A percentile compares a stretch with the other conserved stretches of the same genome.
These are phyloP conservation scores for Drosera spatulata DNA, from an alignment of 179 eudicot species.

Conservation along the genomic window DNA sequence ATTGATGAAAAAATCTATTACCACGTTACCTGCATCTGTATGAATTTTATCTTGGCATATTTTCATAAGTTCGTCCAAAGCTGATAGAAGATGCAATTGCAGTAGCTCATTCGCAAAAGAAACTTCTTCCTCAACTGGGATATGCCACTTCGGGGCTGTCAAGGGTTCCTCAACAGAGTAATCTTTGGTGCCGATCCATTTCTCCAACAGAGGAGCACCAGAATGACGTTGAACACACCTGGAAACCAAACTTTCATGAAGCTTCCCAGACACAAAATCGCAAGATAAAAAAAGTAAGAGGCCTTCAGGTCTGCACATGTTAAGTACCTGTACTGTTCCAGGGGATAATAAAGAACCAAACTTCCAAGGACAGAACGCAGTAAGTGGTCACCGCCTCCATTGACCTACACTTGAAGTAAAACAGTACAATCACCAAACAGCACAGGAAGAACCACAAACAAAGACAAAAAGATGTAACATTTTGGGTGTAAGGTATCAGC, in stretches of 20 bases:
- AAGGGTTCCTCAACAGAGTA: conserved; percentile 34
- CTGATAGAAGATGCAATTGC: conserved; percentile 68
- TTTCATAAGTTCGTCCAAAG: conserved; percentile 68
- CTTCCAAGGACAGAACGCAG: conserved; percentile 93
- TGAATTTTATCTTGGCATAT: conserved; percentile 75
- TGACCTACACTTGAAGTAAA: conserved; percentile 51
- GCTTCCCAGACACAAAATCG: background rate
- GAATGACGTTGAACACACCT: conserved; percentile 74
- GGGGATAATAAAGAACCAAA: conserved; percentile 89
- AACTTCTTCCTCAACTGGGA: conserved; percentile 71
- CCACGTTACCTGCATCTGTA: conserved; percentile 66
- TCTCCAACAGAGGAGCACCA: conserved; percentile 58
- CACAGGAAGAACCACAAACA: conserved; percentile 7
- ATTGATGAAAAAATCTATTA: background rate
- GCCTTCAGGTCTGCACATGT: conserved; percentile 1
- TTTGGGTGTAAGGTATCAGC: no score
- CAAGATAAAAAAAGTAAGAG: background rate
- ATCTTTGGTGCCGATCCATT: conserved; percentile 83
- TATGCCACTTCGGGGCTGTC: conserved; percentile 80
- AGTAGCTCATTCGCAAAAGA: conserved; percentile 85
- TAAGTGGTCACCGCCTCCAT: conserved; percentile 92
- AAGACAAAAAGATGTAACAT: conserved; percentile 1
- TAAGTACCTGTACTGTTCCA: conserved; percentile 82
- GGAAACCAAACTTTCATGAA: background rate
- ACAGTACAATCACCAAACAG: conserved; percentile 3